Conservation (phyloP, 2,329 filamentous ascomycete genomes). For the Colletotrichum nymphaeae region DNA sequence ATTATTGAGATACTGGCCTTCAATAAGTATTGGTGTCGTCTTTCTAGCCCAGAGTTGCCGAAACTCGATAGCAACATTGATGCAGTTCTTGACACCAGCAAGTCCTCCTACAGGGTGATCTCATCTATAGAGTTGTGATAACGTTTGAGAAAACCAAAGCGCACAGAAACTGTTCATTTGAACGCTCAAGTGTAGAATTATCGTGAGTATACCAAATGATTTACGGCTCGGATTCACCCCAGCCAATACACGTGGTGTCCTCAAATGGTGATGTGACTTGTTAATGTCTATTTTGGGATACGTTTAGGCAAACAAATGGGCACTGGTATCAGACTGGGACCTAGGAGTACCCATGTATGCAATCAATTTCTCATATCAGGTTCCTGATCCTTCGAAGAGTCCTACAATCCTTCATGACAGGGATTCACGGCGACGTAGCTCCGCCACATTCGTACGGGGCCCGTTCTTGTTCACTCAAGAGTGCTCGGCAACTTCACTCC, state of each 20-base stretch:
- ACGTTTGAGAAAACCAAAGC: too few species aligned
- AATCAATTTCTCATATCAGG: background rate
- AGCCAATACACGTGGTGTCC: background rate
- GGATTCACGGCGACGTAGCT: background rate
- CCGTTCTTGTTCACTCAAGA: background rate
- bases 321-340: background rate
- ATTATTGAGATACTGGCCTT: fast-evolving
- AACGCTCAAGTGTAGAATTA: too few species aligned
- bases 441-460: background rate
- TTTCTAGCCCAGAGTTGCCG: too few species aligned
- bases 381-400: slow-evolving; percentile 18
- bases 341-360: background rate
- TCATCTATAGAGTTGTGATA: too few species aligned
- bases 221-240: too few species aligned
- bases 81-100: too few species aligned
- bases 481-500: background rate
- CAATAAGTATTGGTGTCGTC: too few species aligned
- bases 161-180: too few species aligned
- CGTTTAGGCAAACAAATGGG: background rate
- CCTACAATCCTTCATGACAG: background rate
- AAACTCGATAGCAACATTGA: too few species aligned
- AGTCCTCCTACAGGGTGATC: too few species aligned
- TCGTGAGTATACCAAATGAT: too few species aligned
- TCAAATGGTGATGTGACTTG: background rate
- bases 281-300: background rate